Evolutionary conservation across 78 protist genomes (phyloP).

Genomic region (Dictyostelium discoideum): dicty_2.7 NC_007089.4:1992001-1992500

Average conservation of each 20-base stretch:
- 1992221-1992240: slow-evolving; percentile 42
- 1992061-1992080: slow-evolving; percentile 44
- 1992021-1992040: slow-evolving; percentile 33
- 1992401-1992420: slow-evolving; percentile 10
- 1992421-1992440: background rate
- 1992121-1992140: background rate
- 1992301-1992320: slow-evolving; percentile 61
- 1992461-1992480: background rate
- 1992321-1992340: slow-evolving; percentile 16
- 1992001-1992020: slow-evolving; percentile 9
- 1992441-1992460: background rate
- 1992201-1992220: slow-evolving; percentile 27
- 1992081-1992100: slow-evolving; percentile 1
- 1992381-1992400: slow-evolving; percentile 40
- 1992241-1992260: slow-evolving; percentile 34
- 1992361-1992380: slow-evolving; percentile 21
- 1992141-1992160: no score
- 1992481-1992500: background rate
- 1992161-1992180: no score
- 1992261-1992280: slow-evolving; percentile 58
- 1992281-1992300: slow-evolving; percentile 20
- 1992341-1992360: slow-evolving; percentile 27
- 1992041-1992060: slow-evolving; percentile 35
- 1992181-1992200: background rate
- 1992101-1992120: background rate